Evolutionary conservation across 2,329 filamentous ascomycete genomes (phyloP), one percentile per base, ranked within the genome.

Genomic region (Cercospora brassicicola): DNA sequence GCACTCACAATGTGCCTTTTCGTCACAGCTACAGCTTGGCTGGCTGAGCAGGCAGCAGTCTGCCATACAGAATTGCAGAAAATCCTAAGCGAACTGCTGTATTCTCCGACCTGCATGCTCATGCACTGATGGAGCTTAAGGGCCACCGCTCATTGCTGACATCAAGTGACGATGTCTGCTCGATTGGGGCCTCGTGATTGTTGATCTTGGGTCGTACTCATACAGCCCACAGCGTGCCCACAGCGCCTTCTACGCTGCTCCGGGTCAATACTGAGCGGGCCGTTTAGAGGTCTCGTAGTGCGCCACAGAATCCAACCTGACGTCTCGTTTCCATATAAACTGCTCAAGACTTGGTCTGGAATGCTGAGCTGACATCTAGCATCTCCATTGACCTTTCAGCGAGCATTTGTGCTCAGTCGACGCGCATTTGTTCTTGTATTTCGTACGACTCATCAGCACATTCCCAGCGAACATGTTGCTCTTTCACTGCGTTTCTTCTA

Each of bases 31-130:
- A 18, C 26, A 30, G 53, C 23, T 31, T 31, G 53, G 26, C 30
- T 23, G 15, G 13, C 30, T 5, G 30, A 57, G 11, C 4, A 9
- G 2, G 13, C 53, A 57, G 53, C 53, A 2, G 26, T 30, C 53
- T 10, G 23, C 30, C 26, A 33, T 20, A 3, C 13, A 33, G 30
- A 57, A 51, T 42, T 59, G 57, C 56, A 64, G 36, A 39, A 48
- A 39, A 18, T 33, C 8, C 13, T 36, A 67, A 51, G 28, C 45
- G 39, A 67, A 59, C 51, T 63, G 60, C 60, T 45, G 51, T 60
- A 61, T 66, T 55, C 64, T 62, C 64, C 64, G 64, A 55, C 59
- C 59, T 60, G 64, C 64, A 57, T 57, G 15, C 31, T 30, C 53
- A 57, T 23, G 45, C 45, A 7, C 45, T 1, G 10, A 51, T 23